phyloP scores from a whole-genome alignment of 2,329 filamentous ascomycete genomes.

The Aspergillaceae sp. region DNA sequence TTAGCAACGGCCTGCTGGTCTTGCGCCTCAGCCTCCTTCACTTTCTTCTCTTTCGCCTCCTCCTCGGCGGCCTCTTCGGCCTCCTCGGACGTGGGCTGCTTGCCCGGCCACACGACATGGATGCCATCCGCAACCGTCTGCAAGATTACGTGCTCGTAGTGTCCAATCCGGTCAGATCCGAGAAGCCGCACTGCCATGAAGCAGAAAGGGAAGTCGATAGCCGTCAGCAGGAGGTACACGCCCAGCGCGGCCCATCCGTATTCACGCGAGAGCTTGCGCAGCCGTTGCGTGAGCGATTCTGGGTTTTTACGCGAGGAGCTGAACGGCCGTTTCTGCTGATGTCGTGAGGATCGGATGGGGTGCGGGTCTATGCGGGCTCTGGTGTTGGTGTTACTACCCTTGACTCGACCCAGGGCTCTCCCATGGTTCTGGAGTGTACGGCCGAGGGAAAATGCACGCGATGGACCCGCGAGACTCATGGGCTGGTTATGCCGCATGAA shows the following conservation, averaged over 20 bases:
- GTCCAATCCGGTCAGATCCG: constrained; percentile 76
- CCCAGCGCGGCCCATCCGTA: constrained; percentile 91
- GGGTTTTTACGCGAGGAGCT: constrained; percentile 15
- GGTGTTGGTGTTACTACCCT: neutral
- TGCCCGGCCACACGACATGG: constrained; percentile 30
- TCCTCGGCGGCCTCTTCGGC: constrained; percentile 10
- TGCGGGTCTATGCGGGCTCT: neutral
- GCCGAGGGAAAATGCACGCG: neutral
- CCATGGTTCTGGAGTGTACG: neutral
- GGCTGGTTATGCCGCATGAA: neutral
- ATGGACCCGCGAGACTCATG: neutral
- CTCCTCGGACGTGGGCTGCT: constrained; percentile 6
- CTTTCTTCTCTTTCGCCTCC: constrained; percentile 14
- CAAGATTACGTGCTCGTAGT: constrained; percentile 39
- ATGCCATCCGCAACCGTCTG: constrained; percentile 27
- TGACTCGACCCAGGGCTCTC: neutral
- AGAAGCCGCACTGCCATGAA: constrained; percentile 77
- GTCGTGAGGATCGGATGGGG: neutral
- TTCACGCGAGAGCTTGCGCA: constrained; percentile 79
- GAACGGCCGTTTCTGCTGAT: constrained; percentile 15
- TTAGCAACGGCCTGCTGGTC: neutral
- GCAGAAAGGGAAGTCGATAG: constrained; percentile 89
- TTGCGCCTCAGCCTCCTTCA: constrained; percentile 10
- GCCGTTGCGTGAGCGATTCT: constrained; percentile 55
- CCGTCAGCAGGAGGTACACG: constrained; percentile 77